Evolutionary conservation across 768 basidiomycete genomes (phyloP).

Genomic region (Xerocomus spinulosus): DNA sequence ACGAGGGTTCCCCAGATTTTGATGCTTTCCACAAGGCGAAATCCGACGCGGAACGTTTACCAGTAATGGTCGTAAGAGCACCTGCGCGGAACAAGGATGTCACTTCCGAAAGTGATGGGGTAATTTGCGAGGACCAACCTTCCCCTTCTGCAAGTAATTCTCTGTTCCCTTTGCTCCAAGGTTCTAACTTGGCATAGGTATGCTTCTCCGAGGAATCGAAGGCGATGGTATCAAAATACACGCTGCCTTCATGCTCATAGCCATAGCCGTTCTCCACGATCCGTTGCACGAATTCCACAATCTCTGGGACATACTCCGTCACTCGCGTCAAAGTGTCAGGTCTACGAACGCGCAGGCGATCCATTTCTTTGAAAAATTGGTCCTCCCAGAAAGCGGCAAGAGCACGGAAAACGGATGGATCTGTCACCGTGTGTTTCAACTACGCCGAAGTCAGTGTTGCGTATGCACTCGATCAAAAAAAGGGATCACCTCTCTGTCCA

Average conservation of each 20-base stretch:
- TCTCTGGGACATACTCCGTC: slow-evolving; percentile 95
- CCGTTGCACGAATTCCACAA: slow-evolving; percentile 80
- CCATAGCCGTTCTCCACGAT: slow-evolving; percentile 82
- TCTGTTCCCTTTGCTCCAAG: slow-evolving; percentile 92
- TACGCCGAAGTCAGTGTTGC: slow-evolving; percentile 29
- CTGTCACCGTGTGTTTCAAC: slow-evolving; percentile 77
- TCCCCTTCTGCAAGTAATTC: slow-evolving; percentile 89
- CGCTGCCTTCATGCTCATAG: slow-evolving; percentile 71
- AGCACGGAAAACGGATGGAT: slow-evolving; percentile 78
- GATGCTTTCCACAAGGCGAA: slow-evolving; percentile 99
- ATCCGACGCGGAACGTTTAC: slow-evolving; percentile 80
- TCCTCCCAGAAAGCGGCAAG: slow-evolving; percentile 86
- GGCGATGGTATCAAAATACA: slow-evolving; percentile 84
- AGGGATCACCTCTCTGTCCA: slow-evolving; percentile 71
- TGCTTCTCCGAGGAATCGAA: slow-evolving; percentile 79
- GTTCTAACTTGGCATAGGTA: slow-evolving; percentile 90
- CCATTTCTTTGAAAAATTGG: slow-evolving; percentile 91
- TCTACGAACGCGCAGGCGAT: slow-evolving; percentile 74
- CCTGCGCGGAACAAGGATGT: slow-evolving; percentile 35
- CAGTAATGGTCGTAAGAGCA: slow-evolving; percentile 50
- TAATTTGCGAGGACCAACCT: slow-evolving; percentile 43
- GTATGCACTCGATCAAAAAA: neutral
- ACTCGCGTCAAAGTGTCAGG: slow-evolving; percentile 93
- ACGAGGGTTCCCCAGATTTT: slow-evolving; percentile 93
- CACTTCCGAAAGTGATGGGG: neutral